Evolutionary conservation across 768 basidiomycete species (phyloP).

Genomic region (Boletus sp.): DNA sequence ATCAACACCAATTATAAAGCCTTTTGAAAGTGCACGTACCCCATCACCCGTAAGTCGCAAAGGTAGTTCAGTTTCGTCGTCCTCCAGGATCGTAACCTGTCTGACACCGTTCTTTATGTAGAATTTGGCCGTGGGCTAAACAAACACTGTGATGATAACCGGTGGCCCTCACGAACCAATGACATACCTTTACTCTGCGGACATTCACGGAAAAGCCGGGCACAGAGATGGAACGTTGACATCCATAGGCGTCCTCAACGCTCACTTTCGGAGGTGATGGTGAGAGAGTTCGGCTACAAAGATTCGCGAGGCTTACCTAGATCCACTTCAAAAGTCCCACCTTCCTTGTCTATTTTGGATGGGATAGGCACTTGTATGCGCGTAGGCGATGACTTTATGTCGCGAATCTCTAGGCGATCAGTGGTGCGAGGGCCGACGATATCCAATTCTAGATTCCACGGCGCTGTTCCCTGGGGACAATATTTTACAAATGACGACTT

Average conservation of each 20-base stretch:
- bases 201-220: constrained; percentile 86
- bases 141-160: not conserved
- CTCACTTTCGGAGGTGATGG: constrained; percentile 47
- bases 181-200: constrained; percentile 67
- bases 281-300: constrained; percentile 1
- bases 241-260: constrained; percentile 86
- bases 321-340: constrained; percentile 79
- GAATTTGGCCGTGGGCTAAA: constrained; percentile 83
- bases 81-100: constrained; percentile 66
- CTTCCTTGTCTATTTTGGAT: constrained; percentile 57
- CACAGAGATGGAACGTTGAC: constrained; percentile 71
- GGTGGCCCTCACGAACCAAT: not conserved
- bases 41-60: constrained; percentile 88
- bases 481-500: not conserved
- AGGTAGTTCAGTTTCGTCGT: constrained; percentile 70
- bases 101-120: constrained; percentile 64
- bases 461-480: constrained; percentile 70
- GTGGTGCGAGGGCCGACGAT: constrained; percentile 71
- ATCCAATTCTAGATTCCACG: constrained; percentile 86
- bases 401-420: constrained; percentile 53
- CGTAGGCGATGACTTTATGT: constrained; percentile 54
- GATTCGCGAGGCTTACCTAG: constrained; percentile 47
- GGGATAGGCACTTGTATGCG: constrained; percentile 69
- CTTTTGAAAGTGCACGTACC: constrained; percentile 44
- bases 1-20: constrained; percentile 2